Conservation (phyloP, 352 stramenopile genomes). For the Pythium apleroticum region DNA sequence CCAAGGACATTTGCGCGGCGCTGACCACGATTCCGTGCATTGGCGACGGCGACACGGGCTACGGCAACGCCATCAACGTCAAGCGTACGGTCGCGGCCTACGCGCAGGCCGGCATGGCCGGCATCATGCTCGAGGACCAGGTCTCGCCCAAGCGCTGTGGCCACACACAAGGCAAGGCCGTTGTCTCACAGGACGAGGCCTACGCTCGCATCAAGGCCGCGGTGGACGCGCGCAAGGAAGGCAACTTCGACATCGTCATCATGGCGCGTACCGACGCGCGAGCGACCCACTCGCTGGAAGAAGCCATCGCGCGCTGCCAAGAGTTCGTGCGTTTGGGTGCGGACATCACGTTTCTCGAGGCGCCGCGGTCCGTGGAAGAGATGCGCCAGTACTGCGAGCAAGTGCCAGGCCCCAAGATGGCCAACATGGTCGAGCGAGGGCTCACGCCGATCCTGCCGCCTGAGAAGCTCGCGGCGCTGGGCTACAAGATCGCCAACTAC, state of each 20-base stretch:
- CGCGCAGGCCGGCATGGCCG: slow-evolving; percentile 88
- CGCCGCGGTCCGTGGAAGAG: slow-evolving; percentile 87
- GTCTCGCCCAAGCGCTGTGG: slow-evolving; percentile 92
- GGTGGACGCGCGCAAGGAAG: slow-evolving; percentile 87
- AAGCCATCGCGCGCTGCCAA: slow-evolving; percentile 91
- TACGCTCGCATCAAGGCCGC: slow-evolving; percentile 85
- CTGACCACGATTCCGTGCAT: slow-evolving; percentile 62
- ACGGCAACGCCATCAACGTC: slow-evolving; percentile 93
- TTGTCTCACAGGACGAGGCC: slow-evolving; percentile 86
- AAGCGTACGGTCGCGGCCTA: slow-evolving; percentile 92
- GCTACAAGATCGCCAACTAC: slow-evolving; percentile 94
- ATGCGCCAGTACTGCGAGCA: slow-evolving; percentile 90
- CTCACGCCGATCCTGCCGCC: slow-evolving; percentile 91
- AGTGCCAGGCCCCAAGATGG: slow-evolving; percentile 91
- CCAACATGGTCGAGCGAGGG: slow-evolving; percentile 95
- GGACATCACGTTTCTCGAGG: slow-evolving; percentile 96
- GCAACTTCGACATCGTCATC: slow-evolving; percentile 90
- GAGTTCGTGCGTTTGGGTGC: slow-evolving; percentile 90
- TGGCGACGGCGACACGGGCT: slow-evolving; percentile 89
- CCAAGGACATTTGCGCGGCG: slow-evolving; percentile 43
- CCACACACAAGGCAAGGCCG: slow-evolving; percentile 90
- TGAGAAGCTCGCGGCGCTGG: slow-evolving; percentile 86
- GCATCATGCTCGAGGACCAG: slow-evolving; percentile 95
- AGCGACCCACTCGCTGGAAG: slow-evolving; percentile 86
- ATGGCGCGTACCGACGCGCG: slow-evolving; percentile 93